phyloP scores from a whole-genome alignment of 176 grass and related monocot genomes.

The Lolium multiflorum region DNA sequence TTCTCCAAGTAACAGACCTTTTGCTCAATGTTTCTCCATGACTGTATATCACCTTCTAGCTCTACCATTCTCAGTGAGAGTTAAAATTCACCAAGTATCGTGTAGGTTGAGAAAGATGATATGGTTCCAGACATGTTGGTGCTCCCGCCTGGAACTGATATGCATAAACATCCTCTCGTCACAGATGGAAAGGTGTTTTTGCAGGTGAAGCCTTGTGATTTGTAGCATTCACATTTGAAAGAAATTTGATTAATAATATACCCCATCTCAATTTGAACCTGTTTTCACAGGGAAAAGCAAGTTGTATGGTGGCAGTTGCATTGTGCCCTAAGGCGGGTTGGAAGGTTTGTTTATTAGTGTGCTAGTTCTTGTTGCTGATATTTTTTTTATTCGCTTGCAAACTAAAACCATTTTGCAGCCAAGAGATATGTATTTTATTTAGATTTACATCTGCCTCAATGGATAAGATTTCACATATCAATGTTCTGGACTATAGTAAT shows the following conservation, averaged over 20 bases:
- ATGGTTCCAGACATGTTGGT: slow-evolving; percentile 79
- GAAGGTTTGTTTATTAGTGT: slow-evolving; percentile 65
- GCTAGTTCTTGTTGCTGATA: background rate
- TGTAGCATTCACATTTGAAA: slow-evolving; percentile 13
- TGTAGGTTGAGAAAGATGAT: slow-evolving; percentile 71
- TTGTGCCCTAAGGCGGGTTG: slow-evolving; percentile 83
- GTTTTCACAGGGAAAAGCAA: slow-evolving; percentile 82
- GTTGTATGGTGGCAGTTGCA: slow-evolving; percentile 86
- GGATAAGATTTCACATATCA: slow-evolving; percentile 12
- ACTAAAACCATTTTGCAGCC: background rate
- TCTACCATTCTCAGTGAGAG: slow-evolving; percentile 8
- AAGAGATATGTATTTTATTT: background rate
- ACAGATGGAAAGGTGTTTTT: slow-evolving; percentile 74
- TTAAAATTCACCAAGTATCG: slow-evolving; percentile 32
- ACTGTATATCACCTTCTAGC: slow-evolving; percentile 15
- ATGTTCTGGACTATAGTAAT: background rate
- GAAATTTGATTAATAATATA: background rate
- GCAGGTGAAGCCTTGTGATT: slow-evolving; percentile 59
- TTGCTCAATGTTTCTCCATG: slow-evolving; percentile 16
- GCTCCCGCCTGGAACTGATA: slow-evolving; percentile 76
- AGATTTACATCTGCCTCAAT: background rate
- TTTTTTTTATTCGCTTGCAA: slow-evolving; percentile 19
- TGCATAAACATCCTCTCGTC: slow-evolving; percentile 88
- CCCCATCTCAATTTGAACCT: background rate
- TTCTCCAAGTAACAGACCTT: slow-evolving; percentile 22